Base-by-base conservation (phyloP, 1,284 basidiomycete genomes). In the Leucocoprinus gongylophorus region DNA sequence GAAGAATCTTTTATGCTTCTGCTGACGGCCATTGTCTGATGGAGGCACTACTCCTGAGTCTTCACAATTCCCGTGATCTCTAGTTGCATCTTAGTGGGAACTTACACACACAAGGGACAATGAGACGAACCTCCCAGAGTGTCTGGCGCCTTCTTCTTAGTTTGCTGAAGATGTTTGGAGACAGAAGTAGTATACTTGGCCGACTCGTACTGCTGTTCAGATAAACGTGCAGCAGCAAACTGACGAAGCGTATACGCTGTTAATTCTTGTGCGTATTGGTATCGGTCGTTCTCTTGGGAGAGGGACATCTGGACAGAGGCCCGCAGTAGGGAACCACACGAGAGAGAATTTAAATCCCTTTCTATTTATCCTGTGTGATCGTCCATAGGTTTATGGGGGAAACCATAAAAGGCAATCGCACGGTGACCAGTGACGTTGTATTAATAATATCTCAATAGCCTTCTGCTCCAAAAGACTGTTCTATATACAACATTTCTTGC, bases 171-270 rank as follows among this genome's bases (percentile, higher is more conserved):
- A 8, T 43, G 33, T 6, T 37, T 37, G 4, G 30, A 12, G 5
- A 17, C 13, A 10, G 39, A 10, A 6, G 45, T 17, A 7, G 33
- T n/a, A 2, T 17, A 17, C 17, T 5, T 17, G 20, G 32, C 7
- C 13, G 17, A 17, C 9, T 47, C 21, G 2, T 20, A 2, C 28
- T 26, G 38, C 13, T 41, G 39, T 17, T n/a, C 29, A 37, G 62
- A 61, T 7, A 63, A 58, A 26, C 66, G 62, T 33, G 73, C 73
- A 8, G 63, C 62, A 40, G 64, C 59, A 55, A 74, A 72, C 57
- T 77, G 75, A 52, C 68, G 71, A 26, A 72, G 62, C n/a, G 75
- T 78, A 59, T 78, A 74, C 9, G 64, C 67, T 43, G 72, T 71
- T 40, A 78, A 70, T 53, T 75, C 67, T 55, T 70, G 67, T 39